These are phyloP conservation scores for Coriaria nepalensis DNA, from an alignment of 306 rosid species.

Conservation along the genomic window DNA sequence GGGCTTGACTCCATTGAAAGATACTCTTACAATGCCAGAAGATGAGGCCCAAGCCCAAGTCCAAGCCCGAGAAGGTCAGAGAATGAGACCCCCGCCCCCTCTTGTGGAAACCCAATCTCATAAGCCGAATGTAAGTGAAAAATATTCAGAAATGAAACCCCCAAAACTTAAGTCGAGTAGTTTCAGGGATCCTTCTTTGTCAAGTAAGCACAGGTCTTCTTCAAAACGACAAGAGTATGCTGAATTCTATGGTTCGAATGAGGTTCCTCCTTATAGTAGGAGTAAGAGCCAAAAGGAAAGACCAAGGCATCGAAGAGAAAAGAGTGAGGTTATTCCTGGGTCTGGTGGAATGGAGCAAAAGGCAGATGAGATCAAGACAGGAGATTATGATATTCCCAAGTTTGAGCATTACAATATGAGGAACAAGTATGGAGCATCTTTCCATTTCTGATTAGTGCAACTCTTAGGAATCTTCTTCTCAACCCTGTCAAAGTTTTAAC, in stretches of 20 bases:
- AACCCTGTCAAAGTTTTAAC: slow-evolving; percentile 2
- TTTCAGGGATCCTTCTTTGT: slow-evolving; percentile 64
- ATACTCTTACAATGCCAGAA: slow-evolving; percentile 70
- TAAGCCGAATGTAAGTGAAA: slow-evolving; percentile 35
- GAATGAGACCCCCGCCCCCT: slow-evolving; percentile 35
- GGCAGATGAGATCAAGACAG: slow-evolving; percentile 33
- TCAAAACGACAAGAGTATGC: slow-evolving; percentile 59
- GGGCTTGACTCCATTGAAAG: slow-evolving; percentile 66
- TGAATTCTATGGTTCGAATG: slow-evolving; percentile 68
- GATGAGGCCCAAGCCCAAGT: slow-evolving; percentile 32
- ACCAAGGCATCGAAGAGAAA: slow-evolving; percentile 70
- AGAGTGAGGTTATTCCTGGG: slow-evolving; percentile 49
- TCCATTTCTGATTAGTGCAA: slow-evolving; percentile 29
- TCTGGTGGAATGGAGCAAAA: slow-evolving; percentile 39
- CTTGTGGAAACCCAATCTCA: slow-evolving; percentile 39
- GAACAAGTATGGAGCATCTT: slow-evolving; percentile 44
- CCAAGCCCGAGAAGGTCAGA: slow-evolving; percentile 27
- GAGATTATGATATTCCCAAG: slow-evolving; percentile 30
- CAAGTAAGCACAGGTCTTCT: slow-evolving; percentile 55
- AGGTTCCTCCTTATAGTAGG: slow-evolving; percentile 42
- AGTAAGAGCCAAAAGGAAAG: slow-evolving; percentile 81
- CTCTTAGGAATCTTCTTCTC: slow-evolving; percentile 14
- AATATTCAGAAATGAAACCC: slow-evolving; percentile 55
- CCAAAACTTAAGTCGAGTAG: slow-evolving; percentile 59
- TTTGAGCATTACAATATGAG: slow-evolving; percentile 66